Conservation (phyloP, 2,329 filamentous ascomycete genomes). For the Penicillium brevicompactum region DNA sequence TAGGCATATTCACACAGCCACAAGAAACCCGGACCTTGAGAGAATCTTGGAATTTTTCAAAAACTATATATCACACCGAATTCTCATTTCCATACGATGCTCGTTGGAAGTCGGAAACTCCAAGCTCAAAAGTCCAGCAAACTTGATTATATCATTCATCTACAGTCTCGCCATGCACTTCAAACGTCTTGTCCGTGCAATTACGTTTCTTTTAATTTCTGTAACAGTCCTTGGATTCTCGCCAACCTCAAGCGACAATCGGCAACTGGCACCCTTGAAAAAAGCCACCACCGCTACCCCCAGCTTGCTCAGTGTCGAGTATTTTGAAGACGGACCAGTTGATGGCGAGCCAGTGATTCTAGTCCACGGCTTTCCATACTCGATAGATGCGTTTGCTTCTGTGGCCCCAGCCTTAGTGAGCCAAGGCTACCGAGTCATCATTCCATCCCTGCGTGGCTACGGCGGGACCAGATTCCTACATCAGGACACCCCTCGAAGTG, state of each 20-base stretch:
- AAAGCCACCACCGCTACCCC: neutral
- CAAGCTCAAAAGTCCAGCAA: neutral
- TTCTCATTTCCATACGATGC: too few species aligned
- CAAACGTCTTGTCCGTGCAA: neutral
- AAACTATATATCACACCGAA: too few species aligned
- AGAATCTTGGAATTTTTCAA: too few species aligned
- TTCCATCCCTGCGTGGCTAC: constrained; percentile 30
- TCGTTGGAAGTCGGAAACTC: too few species aligned
- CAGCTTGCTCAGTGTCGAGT: neutral
- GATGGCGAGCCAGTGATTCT: constrained; percentile 13
- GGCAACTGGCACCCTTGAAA: neutral
- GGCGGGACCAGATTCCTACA: constrained; percentile 27
- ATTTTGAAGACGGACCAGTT: neutral
- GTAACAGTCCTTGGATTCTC: neutral
- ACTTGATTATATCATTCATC: neutral
- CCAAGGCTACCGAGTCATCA: constrained; percentile 28
- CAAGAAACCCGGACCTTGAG: too few species aligned
- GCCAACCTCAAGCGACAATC: neutral
- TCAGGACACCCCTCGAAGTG: constrained; percentile 22
- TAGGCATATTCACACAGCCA: too few species aligned
- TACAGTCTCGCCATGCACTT: neutral
- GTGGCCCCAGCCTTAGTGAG: constrained; percentile 22
- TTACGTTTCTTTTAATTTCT: neutral
- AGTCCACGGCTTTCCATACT: constrained; percentile 31
- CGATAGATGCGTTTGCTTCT: constrained; percentile 24